These are phyloP conservation scores for Rhodotorula sp. DNA, from an alignment of 1,284 basidiomycete genomes.

Conservation along the genomic window DNA sequence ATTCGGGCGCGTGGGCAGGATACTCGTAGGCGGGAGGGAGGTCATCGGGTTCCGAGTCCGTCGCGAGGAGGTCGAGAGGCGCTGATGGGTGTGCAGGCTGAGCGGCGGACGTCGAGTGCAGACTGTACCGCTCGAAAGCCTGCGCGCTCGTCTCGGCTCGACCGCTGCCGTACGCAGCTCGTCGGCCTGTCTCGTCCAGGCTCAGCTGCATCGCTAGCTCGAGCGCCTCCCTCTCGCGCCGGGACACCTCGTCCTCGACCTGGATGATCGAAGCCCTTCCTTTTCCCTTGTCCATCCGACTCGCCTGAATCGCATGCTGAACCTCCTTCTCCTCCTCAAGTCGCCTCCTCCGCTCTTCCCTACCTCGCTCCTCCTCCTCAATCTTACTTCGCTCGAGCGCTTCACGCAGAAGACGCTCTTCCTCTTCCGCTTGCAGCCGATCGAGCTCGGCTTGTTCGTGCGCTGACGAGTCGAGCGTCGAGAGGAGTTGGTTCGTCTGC, in stretches of 20 bases:
- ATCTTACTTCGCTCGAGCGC: constrained; percentile 7
- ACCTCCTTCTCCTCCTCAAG: constrained; percentile 11
- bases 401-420: constrained; percentile 16
- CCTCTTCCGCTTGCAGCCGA: constrained; percentile 4
- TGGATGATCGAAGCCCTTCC: not conserved
- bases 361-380: constrained; percentile 1
- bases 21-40: constrained; percentile 24
- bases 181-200: constrained; percentile 4
- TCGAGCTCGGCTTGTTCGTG: not conserved
- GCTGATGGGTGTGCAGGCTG: not conserved
- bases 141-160: constrained; percentile 1
- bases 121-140: not conserved
- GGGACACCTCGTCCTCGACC: not conserved
- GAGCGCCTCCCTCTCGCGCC: constrained; percentile 10
- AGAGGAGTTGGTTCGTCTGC: not conserved
- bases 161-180: not conserved
- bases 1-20: constrained; percentile 9
- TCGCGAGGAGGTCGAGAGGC: not conserved
- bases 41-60: not conserved
- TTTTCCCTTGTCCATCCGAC: constrained; percentile 6
- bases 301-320: constrained; percentile 3
- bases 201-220: constrained; percentile 21
- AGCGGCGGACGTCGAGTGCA: not conserved
- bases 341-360: not conserved
- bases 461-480: not conserved